These are phyloP conservation scores for Alternaria novae-zelandiae DNA, from an alignment of 2,329 filamentous ascomycete genomes.

Conservation along the genomic window DNA sequence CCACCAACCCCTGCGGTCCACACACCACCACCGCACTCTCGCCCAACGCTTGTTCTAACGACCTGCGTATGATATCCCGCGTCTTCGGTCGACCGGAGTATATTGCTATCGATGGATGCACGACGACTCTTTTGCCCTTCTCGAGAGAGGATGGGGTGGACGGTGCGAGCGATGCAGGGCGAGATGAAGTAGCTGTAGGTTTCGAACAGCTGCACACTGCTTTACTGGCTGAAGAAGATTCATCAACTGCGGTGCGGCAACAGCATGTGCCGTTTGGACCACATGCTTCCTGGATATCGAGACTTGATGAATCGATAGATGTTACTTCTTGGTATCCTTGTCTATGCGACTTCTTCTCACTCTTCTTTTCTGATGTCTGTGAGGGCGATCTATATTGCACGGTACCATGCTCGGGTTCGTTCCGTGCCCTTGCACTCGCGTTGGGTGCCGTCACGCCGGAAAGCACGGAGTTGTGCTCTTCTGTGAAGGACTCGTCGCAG, in stretches of 20 bases:
- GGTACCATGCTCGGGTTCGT: conserved; percentile 16
- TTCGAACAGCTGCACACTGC: conserved; percentile 25
- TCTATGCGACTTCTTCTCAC: conserved; percentile 17
- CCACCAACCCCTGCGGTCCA: conserved; percentile 62
- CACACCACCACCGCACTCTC: conserved; percentile 70
- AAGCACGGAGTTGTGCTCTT: conserved; percentile 46
- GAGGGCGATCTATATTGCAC: conserved; percentile 26
- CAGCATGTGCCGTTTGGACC: conserved; percentile 52
- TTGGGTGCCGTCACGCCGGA: conserved; percentile 31
- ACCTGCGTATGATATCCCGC: conserved; percentile 59
- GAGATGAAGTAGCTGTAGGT: background rate
- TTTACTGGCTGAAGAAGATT: conserved; percentile 36
- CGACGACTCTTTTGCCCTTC: conserved; percentile 14
- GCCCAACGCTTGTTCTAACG: conserved; percentile 64
- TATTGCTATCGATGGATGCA: conserved; percentile 47
- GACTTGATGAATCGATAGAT: conserved; percentile 5
- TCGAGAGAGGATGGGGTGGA: conserved; percentile 18
- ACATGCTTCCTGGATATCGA: conserved; percentile 31
- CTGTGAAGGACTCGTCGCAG: conserved; percentile 57
- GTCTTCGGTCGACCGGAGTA: conserved; percentile 61
- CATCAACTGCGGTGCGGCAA: conserved; percentile 57
- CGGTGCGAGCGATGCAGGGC: conserved; percentile 16
- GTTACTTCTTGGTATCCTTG: conserved; percentile 32
- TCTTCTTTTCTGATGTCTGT: conserved; percentile 13
- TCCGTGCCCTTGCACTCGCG: background rate